Evolutionary conservation across 2,329 filamentous ascomycete species (phyloP), one percentile per base, ranked within the genome.

Genomic region (Juglanconis sp.): DNA sequence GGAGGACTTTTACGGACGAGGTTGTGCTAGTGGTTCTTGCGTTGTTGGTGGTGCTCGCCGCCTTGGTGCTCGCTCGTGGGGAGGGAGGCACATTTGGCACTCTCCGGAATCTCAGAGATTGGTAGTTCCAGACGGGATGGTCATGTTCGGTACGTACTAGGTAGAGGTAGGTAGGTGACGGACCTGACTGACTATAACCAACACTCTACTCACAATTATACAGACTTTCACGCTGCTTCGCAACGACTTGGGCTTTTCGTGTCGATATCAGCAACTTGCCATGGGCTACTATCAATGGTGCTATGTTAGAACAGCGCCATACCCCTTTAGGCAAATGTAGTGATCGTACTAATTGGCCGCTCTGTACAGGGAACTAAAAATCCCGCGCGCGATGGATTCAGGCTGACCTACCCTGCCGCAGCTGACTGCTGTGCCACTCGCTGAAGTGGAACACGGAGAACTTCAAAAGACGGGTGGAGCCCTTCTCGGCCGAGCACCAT

Each of bases 1-100:
- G 50, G 31, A 61, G 59, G 47, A 57, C 55, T 3, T 32, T 59
- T 17, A 53, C 58, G 24, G 59, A 61, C 15, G 59, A 59, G 51
- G 46, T 50, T 32, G 54, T 56, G 54, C 34, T 48, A 11, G 17
- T 24, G n/a, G 10, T 50, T 11, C 17, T 56, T 24, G 24, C 46
- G 9, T 2, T 42, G 35, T 10, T 56, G 34, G 46, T 50, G 17
- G 5, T 17, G 13, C 9, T 56, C 7, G 32, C 17, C 17, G 44
- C 54, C 4, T 11, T 40, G 2, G 10, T 56, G 53, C 10, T 40
- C 53, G n/a, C 48, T 44, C 17, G 42, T 13, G 35, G 9, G 4
- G 32, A 32, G 9, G 15, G 24, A n/a, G 53, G 53, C 15, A 30
- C 40, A 3, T 55, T 15, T 32, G 46, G 4, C 44, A 24, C 44